Evolutionary conservation across 148 eudicot species (phyloP).

Genomic region (Talinum fruticosum): DNA sequence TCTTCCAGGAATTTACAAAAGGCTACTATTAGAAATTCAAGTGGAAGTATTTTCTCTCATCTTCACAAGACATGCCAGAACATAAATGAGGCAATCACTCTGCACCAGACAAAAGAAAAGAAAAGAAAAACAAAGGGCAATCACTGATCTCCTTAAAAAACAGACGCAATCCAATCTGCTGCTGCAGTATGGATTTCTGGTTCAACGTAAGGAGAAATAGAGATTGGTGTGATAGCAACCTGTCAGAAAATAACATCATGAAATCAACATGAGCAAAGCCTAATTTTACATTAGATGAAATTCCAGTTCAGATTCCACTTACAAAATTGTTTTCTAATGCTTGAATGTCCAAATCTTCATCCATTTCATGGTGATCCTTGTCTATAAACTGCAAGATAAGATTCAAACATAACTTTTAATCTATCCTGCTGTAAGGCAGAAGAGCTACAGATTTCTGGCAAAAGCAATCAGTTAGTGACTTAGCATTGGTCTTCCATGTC

Average conservation of each 20-base stretch:
- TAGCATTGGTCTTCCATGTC: no score
- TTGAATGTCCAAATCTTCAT: slow-evolving; percentile 76
- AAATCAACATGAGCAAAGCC: neutral
- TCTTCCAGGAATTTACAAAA: neutral
- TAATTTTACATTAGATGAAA: neutral
- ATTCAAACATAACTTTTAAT: slow-evolving; percentile 6
- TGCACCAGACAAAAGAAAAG: no score
- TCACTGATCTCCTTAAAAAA: neutral
- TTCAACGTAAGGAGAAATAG: slow-evolving; percentile 34
- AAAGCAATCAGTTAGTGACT: neutral
- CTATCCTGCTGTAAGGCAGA: neutral
- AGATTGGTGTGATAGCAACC: slow-evolving; percentile 60
- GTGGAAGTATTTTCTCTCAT: neutral
- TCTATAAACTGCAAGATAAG: slow-evolving; percentile 58
- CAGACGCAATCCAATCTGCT: slow-evolving; percentile 32
- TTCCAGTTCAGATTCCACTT: slow-evolving; percentile 31
- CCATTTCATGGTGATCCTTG: slow-evolving; percentile 56
- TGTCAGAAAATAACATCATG: slow-evolving; percentile 11
- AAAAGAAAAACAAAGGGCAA: neutral
- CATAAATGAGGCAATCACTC: neutral
- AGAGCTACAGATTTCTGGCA: neutral
- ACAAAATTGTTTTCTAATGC: slow-evolving; percentile 84
- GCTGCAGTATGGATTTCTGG: slow-evolving; percentile 38
- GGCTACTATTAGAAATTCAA: neutral
- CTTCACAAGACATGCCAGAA: neutral